These are phyloP conservation scores for Schizonepeta tenuifolia DNA, from an alignment of 257 asterid species.

Conservation along the genomic window DNA sequence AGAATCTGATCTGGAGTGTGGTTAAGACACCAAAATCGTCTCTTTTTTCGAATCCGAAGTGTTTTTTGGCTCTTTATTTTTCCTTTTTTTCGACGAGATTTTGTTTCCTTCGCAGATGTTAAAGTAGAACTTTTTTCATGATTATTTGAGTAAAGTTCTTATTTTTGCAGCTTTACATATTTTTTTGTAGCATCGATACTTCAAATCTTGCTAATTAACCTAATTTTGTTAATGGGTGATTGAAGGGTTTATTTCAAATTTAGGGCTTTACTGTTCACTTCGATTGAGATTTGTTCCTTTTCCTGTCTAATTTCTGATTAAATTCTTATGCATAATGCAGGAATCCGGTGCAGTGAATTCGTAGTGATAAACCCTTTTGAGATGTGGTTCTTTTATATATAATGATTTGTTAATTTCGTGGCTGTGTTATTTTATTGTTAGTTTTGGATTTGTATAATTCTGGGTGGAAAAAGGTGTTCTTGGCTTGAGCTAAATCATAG, in stretches of 20 bases:
- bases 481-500: conserved; percentile 15
- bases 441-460: conserved; percentile 11
- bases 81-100: background rate
- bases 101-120: conserved; percentile 1
- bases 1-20: conserved; percentile 26
- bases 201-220: background rate
- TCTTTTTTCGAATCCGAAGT: conserved; percentile 1
- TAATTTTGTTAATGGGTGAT: conserved; percentile 15
- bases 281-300: conserved; percentile 6
- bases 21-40: background rate
- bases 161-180: conserved; percentile 21
- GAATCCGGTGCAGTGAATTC: conserved; percentile 22
- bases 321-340: conserved; percentile 30
- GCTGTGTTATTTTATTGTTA: conserved; percentile 7
- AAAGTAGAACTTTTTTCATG: conserved; percentile 7
- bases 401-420: background rate
- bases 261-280: conserved; percentile 39
- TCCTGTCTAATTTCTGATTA: conserved; percentile 24
- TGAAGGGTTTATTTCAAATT: conserved; percentile 26
- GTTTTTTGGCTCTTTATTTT: background rate
- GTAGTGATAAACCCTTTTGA: conserved; percentile 4
- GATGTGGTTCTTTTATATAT: conserved; percentile 16
- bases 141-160: background rate
- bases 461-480: conserved; percentile 9
- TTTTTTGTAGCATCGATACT: background rate